These are phyloP conservation scores for Hordeum vulgare DNA, from an alignment of 176 grass and related monocot species.

Conservation along the genomic window MorexV3_pseudomolecules_assembly NC_058518.1:446218041-446218540, in stretches of 20 bases:
- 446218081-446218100: background rate
- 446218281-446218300: too few species aligned
- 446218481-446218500: too few species aligned
- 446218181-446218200: background rate
- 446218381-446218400: background rate
- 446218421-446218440: background rate
- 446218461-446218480: background rate
- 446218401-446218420: background rate
- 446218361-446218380: conserved; percentile 5
- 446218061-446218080: background rate
- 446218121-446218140: background rate
- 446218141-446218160: background rate
- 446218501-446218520: too few species aligned
- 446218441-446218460: background rate
- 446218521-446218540: too few species aligned
- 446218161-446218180: background rate
- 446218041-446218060: background rate
- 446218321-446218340: background rate
- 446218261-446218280: background rate
- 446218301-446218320: too few species aligned
- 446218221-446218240: background rate
- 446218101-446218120: background rate
- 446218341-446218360: background rate
- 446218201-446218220: background rate
- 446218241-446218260: background rate